Conservation (phyloP, 768 basidiomycete genomes). For the Phanerochaete sordida region DNA sequence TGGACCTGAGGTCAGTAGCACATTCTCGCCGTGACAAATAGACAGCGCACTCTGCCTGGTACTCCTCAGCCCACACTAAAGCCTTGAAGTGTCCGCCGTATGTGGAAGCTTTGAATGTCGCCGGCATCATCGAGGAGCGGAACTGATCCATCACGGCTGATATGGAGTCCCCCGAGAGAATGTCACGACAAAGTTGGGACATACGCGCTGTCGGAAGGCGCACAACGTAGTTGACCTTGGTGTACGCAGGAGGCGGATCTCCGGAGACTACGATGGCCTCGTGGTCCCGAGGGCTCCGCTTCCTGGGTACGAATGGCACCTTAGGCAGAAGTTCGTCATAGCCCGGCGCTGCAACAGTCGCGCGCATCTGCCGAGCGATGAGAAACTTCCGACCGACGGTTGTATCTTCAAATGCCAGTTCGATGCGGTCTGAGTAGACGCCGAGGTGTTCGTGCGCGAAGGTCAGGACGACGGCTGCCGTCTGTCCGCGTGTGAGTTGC, state of each 20-base stretch:
- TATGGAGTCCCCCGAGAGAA: background rate
- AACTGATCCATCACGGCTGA: slow-evolving; percentile 3
- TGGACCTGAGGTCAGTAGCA: background rate
- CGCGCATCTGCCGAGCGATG: slow-evolving; percentile 43
- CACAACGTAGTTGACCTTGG: slow-evolving; percentile 14
- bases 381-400: slow-evolving; percentile 41
- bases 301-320: slow-evolving; percentile 44
- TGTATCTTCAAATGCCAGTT: slow-evolving; percentile 48
- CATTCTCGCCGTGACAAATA: background rate
- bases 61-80: slow-evolving; percentile 54
- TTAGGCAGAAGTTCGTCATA: slow-evolving; percentile 43
- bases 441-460: slow-evolving; percentile 35
- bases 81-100: slow-evolving; percentile 47
- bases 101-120: slow-evolving; percentile 30
- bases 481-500: slow-evolving; percentile 4
- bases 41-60: slow-evolving; percentile 21
- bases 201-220: slow-evolving; percentile 12
- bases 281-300: slow-evolving; percentile 18
- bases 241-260: slow-evolving; percentile 14
- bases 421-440: slow-evolving; percentile 49
- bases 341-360: slow-evolving; percentile 41
- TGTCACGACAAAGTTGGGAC: background rate
- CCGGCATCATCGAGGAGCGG: slow-evolving; percentile 33
- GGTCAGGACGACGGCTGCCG: slow-evolving; percentile 23
- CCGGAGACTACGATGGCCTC: slow-evolving; percentile 17